Base-by-base conservation (phyloP, 768 basidiomycete genomes). In the Rhodosporidiobolus odoratus region DNA sequence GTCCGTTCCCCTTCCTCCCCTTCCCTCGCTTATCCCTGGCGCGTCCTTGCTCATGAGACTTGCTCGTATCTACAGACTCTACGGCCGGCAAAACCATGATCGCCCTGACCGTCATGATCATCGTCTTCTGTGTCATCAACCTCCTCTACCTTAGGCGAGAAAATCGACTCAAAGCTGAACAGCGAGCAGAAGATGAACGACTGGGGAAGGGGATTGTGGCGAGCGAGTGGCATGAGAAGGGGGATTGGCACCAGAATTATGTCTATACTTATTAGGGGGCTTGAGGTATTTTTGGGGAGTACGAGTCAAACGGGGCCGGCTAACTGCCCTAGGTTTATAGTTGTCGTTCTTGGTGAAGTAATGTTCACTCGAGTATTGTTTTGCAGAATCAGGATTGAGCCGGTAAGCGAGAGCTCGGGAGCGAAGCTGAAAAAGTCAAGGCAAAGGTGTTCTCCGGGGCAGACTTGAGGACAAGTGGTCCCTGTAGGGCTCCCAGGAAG, bases 71-170 rank as follows among this genome's bases (percentile, higher is more conserved):
- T 16, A 56, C 61, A 65, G 64, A 65, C 57, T 9, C 25, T 12
- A n/a, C 12, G 2, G 65, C 65, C 17, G 37, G 53, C 16, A 25
- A 25, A 25, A 32, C 37, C 35, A 58, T 65, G 19, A 65, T 64
- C 58, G 53, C 66, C 23, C 48, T 71, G 50, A 53, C 45, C 13
- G n/a, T 66, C 76, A 41, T 78, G 72, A 69, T 75, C 71, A 63
- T 67, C 80, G 66, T 77, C 80, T 73, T 78, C 79, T 75, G 76
- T 78, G 50, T 73, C 73, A 9, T 78, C 37, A 71, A 71, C 68
- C 56, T 64, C 47, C 16, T 65, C 2, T 76, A 71, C 52, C 63
- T 82, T 80, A 64, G 79, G 66, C 38, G 40, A n/a, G 66, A 54
- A n/a, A 72, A 72, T 56, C 17, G 19, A 8, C 53, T 52, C 27